These are phyloP conservation scores for Epichloe scottii DNA, from an alignment of 2,329 filamentous ascomycete genomes.

Conservation along the genomic window DNA sequence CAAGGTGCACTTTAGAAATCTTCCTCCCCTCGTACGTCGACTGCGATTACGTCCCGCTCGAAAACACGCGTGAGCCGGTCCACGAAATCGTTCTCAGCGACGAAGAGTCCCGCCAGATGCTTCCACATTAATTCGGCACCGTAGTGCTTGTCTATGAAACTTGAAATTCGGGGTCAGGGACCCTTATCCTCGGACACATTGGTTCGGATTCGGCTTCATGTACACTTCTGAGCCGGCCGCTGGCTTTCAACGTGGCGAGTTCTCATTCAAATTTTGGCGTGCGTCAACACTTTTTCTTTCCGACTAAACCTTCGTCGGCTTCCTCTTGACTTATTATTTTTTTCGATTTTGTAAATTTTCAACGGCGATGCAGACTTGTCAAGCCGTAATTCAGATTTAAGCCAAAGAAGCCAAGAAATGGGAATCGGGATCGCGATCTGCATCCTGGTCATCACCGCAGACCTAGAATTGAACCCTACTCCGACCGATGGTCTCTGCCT, in stretches of 20 bases:
- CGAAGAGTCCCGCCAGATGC: conserved; percentile 58
- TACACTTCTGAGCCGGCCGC: neutral
- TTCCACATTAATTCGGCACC: conserved; percentile 40
- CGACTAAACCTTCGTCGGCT: neutral
- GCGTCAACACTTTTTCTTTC: neutral
- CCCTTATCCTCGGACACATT: conserved; percentile 2
- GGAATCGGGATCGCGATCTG: neutral
- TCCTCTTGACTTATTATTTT: neutral
- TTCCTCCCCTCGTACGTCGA: conserved; percentile 70
- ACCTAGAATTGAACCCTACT: neutral
- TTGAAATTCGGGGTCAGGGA: conserved; percentile 1
- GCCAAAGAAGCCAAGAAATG: neutral
- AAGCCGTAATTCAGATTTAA: neutral
- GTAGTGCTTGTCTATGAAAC: conserved; percentile 3
- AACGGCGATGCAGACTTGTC: neutral
- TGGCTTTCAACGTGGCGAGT: neutral
- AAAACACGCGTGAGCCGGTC: conserved; percentile 64
- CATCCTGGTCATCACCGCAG: neutral
- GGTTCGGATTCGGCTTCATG: neutral
- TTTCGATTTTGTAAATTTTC: neutral
- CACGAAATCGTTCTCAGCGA: conserved; percentile 68
- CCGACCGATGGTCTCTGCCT: neutral
- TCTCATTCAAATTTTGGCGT: neutral
- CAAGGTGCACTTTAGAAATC: conserved; percentile 43
- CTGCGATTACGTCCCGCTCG: conserved; percentile 61